A percentile compares a stretch with the other conserved stretches of the same genome.
These are phyloP conservation scores for Petasospora rhodanensis DNA, from an alignment of 1,139 yeast genomes.

Conservation along the genomic window DNA sequence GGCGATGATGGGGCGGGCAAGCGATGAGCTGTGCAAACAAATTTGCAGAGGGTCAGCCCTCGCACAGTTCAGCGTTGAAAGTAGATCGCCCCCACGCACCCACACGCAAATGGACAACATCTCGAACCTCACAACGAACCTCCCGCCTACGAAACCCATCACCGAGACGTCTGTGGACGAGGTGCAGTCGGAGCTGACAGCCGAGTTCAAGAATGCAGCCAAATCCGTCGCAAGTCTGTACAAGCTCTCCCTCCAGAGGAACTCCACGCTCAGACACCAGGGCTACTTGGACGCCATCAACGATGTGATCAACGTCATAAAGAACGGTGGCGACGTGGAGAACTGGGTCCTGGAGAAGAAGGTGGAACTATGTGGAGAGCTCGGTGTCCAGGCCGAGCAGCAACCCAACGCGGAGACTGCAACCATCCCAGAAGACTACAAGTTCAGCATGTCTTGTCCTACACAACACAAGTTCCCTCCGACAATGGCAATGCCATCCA, in stretches of 20 bases:
- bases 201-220: conserved; percentile 61
- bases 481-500: conserved; percentile 43
- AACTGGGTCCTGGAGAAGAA: conserved; percentile 48
- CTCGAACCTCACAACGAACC: conserved; percentile 8
- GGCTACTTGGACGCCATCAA: conserved; percentile 58
- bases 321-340: conserved; percentile 46
- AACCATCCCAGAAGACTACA: conserved; percentile 34
- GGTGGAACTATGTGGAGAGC: conserved; percentile 37
- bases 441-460: conserved; percentile 35
- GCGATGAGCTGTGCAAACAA: no score
- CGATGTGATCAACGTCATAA: conserved; percentile 46
- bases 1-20: no score
- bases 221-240: conserved; percentile 60
- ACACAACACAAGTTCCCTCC: conserved; percentile 41
- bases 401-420: not conserved
- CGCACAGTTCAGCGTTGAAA: no score
- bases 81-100: no score
- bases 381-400: not conserved
- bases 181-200: conserved; percentile 31
- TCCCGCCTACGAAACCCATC: conserved; percentile 10
- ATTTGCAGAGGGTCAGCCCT: no score
- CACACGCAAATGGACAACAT: conserved; percentile 12
- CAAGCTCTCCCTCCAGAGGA: conserved; percentile 45
- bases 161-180: conserved; percentile 2
- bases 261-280: conserved; percentile 38